Evolutionary conservation across 108 stramenopile species (phyloP).

Genomic region (Halocafeteria seosinensis): DNA sequence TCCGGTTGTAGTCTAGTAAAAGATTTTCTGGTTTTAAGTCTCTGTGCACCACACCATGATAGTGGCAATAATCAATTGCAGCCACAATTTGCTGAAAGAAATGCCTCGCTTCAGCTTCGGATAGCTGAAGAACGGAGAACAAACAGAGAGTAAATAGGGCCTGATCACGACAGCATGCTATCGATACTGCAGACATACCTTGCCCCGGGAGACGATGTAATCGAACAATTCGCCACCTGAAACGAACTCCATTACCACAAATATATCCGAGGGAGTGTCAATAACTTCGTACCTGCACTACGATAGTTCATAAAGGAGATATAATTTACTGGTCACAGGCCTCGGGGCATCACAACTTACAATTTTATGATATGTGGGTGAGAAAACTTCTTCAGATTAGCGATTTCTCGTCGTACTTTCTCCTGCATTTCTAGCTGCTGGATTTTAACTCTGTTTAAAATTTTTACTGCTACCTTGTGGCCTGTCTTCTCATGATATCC

Average conservation of each 20-base stretch:
- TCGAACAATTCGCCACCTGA: conserved; percentile 97
- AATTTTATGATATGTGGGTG: conserved; percentile 98
- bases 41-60: conserved; percentile 91
- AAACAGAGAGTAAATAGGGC: too few relatives aligned
- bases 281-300: conserved; percentile 59
- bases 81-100: conserved; percentile 97
- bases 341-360: conserved; percentile 53
- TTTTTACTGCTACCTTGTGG: conserved; percentile 98
- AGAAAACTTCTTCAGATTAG: conserved; percentile 85
- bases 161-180: too few relatives aligned
- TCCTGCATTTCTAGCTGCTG: conserved; percentile 95
- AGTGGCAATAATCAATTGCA: conserved; percentile 96
- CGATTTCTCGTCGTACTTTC: conserved; percentile 97
- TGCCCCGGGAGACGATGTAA: conserved; percentile 71
- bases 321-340: conserved; percentile 87
- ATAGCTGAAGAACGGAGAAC: conserved; percentile 52
- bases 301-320: conserved; percentile 91
- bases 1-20: conserved; percentile 37
- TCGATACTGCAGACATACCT: neutral
- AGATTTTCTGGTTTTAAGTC: conserved; percentile 87
- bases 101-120: conserved; percentile 81
- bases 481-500: conserved; percentile 94
- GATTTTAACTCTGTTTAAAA: conserved; percentile 93
- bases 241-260: conserved; percentile 94
- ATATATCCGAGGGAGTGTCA: conserved; percentile 96